Conservation (phyloP, 1,284 basidiomycete genomes). For the Sporisorium sorghi region DNA sequence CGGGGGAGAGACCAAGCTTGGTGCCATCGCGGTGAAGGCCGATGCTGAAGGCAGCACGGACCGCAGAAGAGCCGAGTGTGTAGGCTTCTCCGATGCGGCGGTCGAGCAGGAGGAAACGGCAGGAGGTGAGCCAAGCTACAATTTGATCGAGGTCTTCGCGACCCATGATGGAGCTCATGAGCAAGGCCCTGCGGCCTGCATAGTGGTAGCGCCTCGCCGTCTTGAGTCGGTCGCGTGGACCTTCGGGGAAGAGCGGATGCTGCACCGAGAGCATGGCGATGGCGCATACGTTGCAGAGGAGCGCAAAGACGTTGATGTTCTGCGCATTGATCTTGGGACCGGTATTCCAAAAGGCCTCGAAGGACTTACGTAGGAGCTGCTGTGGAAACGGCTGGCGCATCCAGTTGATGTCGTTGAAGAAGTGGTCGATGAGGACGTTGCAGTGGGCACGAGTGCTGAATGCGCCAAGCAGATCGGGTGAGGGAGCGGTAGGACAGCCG, state of each 20-base stretch:
- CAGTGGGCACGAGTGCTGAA: slow-evolving; percentile 49
- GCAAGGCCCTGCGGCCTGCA: slow-evolving; percentile 48
- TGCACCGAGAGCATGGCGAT: slow-evolving; percentile 46
- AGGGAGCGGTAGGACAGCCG: slow-evolving; percentile 48
- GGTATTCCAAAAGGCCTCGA: slow-evolving; percentile 47
- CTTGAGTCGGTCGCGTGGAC: slow-evolving; percentile 39
- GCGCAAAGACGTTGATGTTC: slow-evolving; percentile 61
- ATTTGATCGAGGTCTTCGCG: slow-evolving; percentile 60
- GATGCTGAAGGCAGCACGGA: slow-evolving; percentile 56
- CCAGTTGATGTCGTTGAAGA: slow-evolving; percentile 63
- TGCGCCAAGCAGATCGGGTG: slow-evolving; percentile 45
- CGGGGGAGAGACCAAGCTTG: slow-evolving; percentile 46
- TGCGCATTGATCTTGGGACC: slow-evolving; percentile 54
- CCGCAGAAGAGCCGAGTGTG: slow-evolving; percentile 49
- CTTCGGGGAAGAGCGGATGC: slow-evolving; percentile 38
- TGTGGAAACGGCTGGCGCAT: slow-evolving; percentile 59
- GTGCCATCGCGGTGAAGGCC: slow-evolving; percentile 66
- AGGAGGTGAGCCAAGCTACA: slow-evolving; percentile 50
- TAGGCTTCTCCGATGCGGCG: slow-evolving; percentile 59
- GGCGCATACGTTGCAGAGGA: slow-evolving; percentile 53
- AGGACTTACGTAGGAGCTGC: slow-evolving; percentile 42
- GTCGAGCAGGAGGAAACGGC: slow-evolving; percentile 61
- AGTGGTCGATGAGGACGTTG: slow-evolving; percentile 56
- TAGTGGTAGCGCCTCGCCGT: slow-evolving; percentile 50
- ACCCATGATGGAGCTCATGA: slow-evolving; percentile 52